Evolutionary conservation across 441 rosid genomes (phyloP).

Genomic region (Jatropha multifida): DNA sequence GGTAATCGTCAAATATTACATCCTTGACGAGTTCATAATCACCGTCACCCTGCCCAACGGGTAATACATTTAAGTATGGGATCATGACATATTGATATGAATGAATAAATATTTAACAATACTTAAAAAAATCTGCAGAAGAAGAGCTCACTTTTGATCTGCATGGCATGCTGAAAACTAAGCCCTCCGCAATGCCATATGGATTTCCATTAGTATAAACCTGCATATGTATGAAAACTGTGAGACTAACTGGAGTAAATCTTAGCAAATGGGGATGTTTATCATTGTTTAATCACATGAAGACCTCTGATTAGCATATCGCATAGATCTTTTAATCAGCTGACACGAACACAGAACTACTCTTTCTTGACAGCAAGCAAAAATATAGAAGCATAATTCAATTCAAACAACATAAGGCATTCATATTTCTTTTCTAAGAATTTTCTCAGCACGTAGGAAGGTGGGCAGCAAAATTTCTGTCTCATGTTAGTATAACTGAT

Average conservation of each 20-base stretch:
- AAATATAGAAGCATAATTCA: background rate
- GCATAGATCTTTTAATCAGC: background rate
- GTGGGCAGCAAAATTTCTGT: background rate
- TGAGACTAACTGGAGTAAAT: slow-evolving; percentile 2
- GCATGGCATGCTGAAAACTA: slow-evolving; percentile 98
- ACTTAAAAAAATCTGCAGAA: background rate
- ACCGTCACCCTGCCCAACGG: slow-evolving; percentile 73
- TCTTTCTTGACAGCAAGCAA: background rate
- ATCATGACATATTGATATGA: background rate
- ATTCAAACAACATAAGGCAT: background rate
- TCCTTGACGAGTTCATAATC: slow-evolving; percentile 92
- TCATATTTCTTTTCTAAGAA: background rate
- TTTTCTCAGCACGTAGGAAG: background rate
- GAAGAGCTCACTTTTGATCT: slow-evolving; percentile 66
- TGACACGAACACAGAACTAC: background rate
- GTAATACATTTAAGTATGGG: background rate
- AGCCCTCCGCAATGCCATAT: slow-evolving; percentile 78
- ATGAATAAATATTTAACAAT: background rate
- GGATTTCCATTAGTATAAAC: slow-evolving; percentile 87
- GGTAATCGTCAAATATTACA: slow-evolving; percentile 75
- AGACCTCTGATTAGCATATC: background rate
- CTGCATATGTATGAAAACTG: slow-evolving; percentile 36
- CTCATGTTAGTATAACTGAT: background rate
- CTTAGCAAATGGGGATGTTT: background rate
- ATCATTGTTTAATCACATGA: background rate